These are phyloP conservation scores for Ophiostoma piceae DNA, from an alignment of 2,329 filamentous ascomycete species.

Conservation along the genomic window DNA sequence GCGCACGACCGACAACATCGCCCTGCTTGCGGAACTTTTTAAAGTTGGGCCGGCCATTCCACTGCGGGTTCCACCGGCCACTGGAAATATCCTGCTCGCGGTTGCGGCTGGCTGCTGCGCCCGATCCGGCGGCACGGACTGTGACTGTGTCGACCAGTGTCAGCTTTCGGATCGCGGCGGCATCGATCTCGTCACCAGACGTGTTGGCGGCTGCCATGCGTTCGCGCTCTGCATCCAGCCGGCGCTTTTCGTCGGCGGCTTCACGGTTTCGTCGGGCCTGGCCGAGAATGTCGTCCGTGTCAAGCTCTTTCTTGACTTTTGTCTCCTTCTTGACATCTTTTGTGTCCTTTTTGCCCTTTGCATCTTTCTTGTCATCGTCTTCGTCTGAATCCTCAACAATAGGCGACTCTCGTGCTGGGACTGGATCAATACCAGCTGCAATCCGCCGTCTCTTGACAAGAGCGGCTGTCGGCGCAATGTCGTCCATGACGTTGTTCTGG, in stretches of 20 bases:
- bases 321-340: slow-evolving; percentile 29
- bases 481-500: slow-evolving; percentile 51
- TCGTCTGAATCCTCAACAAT: slow-evolving; percentile 26
- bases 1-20: slow-evolving; percentile 40
- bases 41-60: slow-evolving; percentile 95
- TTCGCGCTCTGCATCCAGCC: slow-evolving; percentile 48
- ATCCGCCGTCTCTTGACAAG: slow-evolving; percentile 73
- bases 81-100: slow-evolving; percentile 50
- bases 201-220: slow-evolving; percentile 42
- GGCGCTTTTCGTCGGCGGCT: slow-evolving; percentile 57
- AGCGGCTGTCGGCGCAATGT: slow-evolving; percentile 69
- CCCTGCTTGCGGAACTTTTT: slow-evolving; percentile 72
- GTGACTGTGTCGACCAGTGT: slow-evolving; percentile 74
- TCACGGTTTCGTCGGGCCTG: slow-evolving; percentile 56
- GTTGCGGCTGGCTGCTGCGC: slow-evolving; percentile 25
- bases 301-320: slow-evolving; percentile 40
- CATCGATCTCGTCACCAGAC: slow-evolving; percentile 59
- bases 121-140: slow-evolving; percentile 43
- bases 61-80: slow-evolving; percentile 73
- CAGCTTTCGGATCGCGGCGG: slow-evolving; percentile 66
- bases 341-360: slow-evolving; percentile 27
- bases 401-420: slow-evolving; percentile 29
- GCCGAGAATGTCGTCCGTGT: slow-evolving; percentile 63
- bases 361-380: slow-evolving; percentile 23
- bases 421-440: slow-evolving; percentile 50